These are phyloP conservation scores for Zasmidium angulare DNA, from an alignment of 2,329 filamentous ascomycete species.

Conservation along the genomic window DNA sequence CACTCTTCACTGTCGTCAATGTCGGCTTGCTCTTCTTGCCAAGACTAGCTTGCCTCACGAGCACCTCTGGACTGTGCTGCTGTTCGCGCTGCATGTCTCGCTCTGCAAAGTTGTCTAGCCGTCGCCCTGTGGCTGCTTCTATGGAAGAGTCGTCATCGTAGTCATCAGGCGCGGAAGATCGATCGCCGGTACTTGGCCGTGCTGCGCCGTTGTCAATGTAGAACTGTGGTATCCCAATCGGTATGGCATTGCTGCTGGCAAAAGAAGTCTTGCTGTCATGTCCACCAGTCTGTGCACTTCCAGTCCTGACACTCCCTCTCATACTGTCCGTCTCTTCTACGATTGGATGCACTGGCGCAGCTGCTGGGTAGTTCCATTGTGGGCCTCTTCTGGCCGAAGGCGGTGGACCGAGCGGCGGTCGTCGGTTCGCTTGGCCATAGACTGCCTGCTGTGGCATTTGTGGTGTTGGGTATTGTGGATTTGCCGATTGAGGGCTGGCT, in stretches of 20 bases:
- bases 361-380: constrained; percentile 50
- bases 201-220: constrained; percentile 36
- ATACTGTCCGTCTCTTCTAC: constrained; percentile 49
- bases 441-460: constrained; percentile 33
- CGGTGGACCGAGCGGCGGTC: constrained; percentile 48
- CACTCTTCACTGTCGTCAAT: constrained; percentile 49
- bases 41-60: constrained; percentile 51
- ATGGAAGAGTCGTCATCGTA: constrained; percentile 8
- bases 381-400: constrained; percentile 50
- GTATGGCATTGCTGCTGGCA: constrained; percentile 51
- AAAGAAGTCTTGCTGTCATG: constrained; percentile 41
- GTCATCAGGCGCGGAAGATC: constrained; percentile 5
- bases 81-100: constrained; percentile 4
- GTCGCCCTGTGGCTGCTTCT: constrained; percentile 13
- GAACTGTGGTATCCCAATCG: constrained; percentile 41
- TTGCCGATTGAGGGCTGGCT: constrained; percentile 7
- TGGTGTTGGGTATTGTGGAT: constrained; percentile 15
- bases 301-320: constrained; percentile 20
- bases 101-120: constrained; percentile 5
- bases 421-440: constrained; percentile 32
- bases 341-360: constrained; percentile 50
- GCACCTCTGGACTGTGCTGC: constrained; percentile 19
- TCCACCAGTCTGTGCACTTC: constrained; percentile 22
- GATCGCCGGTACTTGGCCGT: constrained; percentile 7
- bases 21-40: constrained; percentile 49